Evolutionary conservation across 2,329 filamentous ascomycete species (phyloP).

Genomic region (Pseudodiploospora longispora): DNA sequence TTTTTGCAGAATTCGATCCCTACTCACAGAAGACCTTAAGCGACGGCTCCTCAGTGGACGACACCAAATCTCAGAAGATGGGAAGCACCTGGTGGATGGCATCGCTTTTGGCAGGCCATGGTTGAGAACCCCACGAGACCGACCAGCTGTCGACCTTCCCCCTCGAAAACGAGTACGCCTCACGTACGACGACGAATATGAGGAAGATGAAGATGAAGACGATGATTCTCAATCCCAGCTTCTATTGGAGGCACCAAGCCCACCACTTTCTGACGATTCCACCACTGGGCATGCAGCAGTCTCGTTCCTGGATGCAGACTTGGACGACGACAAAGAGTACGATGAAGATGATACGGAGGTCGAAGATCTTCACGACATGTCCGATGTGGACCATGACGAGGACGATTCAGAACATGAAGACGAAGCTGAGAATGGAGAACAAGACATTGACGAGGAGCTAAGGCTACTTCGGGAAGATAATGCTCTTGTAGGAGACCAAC

Average conservation of each 20-base stretch:
- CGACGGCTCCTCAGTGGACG: conserved; percentile 67
- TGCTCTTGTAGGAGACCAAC: no score
- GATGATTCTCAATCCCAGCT: conserved; percentile 13
- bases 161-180: conserved; percentile 61
- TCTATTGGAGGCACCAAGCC: neutral
- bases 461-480: no score
- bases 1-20: conserved; percentile 60
- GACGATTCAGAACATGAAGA: conserved; percentile 6
- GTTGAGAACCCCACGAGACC: conserved; percentile 47
- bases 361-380: conserved; percentile 5
- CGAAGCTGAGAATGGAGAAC: conserved; percentile 2
- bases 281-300: neutral
- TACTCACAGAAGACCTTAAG: conserved; percentile 66
- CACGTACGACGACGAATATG: conserved; percentile 27
- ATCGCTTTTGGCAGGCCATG: conserved; percentile 73
- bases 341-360: conserved; percentile 3
- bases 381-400: conserved; percentile 6
- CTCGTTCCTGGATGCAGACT: conserved; percentile 3
- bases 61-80: conserved; percentile 70
- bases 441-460: neutral
- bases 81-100: conserved; percentile 77
- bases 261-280: neutral
- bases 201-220: conserved; percentile 33
- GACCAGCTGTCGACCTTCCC: conserved; percentile 63
- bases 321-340: conserved; percentile 16